Base-by-base conservation (phyloP, 257 asterid genomes). In the Schizonepeta tenuifolia region DNA sequence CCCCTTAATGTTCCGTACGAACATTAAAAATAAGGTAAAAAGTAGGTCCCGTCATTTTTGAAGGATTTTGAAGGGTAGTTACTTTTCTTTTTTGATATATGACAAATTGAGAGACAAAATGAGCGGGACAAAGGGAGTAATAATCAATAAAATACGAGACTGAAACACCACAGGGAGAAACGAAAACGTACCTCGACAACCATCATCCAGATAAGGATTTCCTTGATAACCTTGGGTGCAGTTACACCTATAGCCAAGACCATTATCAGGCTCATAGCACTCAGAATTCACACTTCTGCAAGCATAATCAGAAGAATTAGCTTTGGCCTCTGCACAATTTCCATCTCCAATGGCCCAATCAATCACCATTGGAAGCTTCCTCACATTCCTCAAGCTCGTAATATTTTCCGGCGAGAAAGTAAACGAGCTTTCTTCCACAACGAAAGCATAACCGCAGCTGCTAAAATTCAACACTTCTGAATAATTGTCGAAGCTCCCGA, bases 161-260 rank as follows among this genome's bases (percentile, higher is more conserved):
- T 1, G 33, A 28, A 28, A 28, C 33, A 28, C 28, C n/a, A n/a
- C n/a, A n/a, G 2, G 1, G 28, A 24, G 28, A 24, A 18, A 24
- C 28, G 28, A 24, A 24, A 24, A 6, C 12, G 5, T 64, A 86
- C 91, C 88, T 67, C 15, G 58, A 69, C 87, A 86, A 12, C 85
- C 86, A 56, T 20, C 59, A n/a, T 0, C 17, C 1, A 84, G 74
- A 47, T 84, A 83, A 0, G 91, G 86, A 61, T 84, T 84, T 26
- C 89, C 91, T n/a, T 47, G 49, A 56, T 47, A 86, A 3, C 90
- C 89, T 6, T 21, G 15, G 0, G 0, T 0, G 54, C 89, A 87
- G 9, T 6, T 18, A 77, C 89, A 87, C 0, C 82, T 78, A 36
- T 87, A 87, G 0, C 90, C 90, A 13, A 0, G 0, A 2, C 79